Base-by-base conservation (phyloP, 2,329 filamentous ascomycete genomes). In the Elsinoe ampelina region DNA sequence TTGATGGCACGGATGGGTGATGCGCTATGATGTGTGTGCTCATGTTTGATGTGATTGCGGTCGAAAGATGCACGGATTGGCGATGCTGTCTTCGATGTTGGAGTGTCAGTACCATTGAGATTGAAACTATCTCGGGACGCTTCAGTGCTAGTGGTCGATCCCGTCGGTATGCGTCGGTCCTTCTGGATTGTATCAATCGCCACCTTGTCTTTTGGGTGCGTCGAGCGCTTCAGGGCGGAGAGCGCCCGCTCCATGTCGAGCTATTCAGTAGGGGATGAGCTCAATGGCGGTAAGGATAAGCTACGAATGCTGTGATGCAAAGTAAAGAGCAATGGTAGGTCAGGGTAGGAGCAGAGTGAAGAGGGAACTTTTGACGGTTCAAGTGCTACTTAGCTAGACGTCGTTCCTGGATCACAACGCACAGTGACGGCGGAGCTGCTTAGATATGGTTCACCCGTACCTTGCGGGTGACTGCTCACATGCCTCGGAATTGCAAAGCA, bases 41-140 rank as follows among this genome's bases (percentile, higher is more conserved):
- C 26, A 26, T 39, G n/a, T n/a, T 52, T 52, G 32, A 10, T 19
- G 19, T 52, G 34, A 7, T 39, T 34, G 7, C 19, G 15, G 54
- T 65, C 64, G 42, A 39, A 26, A 17, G 48, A 52, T 52, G 32
- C 19, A 11, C 48, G 32, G 11, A 52, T 35, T 22, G 48, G 48
- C 26, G 48, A 39, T 22, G 48, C 12, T 11, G 32, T 26, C 13
- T 52, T 36, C 7, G 48, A 52, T 1, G 15, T 7, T 20, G 48
- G 48, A 1, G 48, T 52, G 15, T 22, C 19, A 2, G n/a, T 19
- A 2, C 48, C 48, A 35, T 50, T 50, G 10, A 35, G 13, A 4
- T 32, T 15, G 20, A 30, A 34, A 30, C 45, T 52, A 19, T 52
- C 6, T 19, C 38, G 48, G 2, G 48, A 52, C 2, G 8, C 19